These are phyloP conservation scores for Wilcoxina mikolae DNA, from an alignment of 495 filamentous ascomycete species.

Conservation along the genomic window DNA sequence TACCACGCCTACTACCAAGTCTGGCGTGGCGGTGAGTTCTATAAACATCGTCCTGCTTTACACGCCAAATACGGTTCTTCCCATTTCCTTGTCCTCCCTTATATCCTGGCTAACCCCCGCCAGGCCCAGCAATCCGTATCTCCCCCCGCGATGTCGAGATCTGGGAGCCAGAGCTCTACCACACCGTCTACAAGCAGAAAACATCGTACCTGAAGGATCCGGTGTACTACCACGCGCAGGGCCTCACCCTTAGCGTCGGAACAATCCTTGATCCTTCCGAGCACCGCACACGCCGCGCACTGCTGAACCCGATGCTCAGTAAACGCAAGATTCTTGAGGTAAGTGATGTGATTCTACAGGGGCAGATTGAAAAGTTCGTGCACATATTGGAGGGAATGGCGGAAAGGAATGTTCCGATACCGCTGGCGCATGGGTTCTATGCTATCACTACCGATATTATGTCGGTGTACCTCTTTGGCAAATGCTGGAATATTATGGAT, in stretches of 20 bases:
- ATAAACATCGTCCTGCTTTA: background rate
- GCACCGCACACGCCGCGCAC: constrained; percentile 32
- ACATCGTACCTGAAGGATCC: constrained; percentile 19
- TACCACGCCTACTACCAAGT: constrained; percentile 2
- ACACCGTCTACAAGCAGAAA: constrained; percentile 3
- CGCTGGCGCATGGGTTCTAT: background rate
- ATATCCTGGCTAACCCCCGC: no score
- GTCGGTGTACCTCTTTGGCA: constrained; percentile 9
- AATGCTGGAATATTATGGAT: constrained; percentile 9
- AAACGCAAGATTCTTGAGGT: constrained; percentile 33
- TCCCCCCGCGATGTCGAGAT: constrained; percentile 39
- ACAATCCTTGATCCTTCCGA: constrained; percentile 26
- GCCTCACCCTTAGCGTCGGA: background rate
- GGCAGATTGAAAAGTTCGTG: background rate
- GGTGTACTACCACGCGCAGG: constrained; percentile 6
- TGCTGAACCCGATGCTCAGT: constrained; percentile 37
- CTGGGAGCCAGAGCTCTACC: constrained; percentile 31
- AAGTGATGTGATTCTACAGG: background rate
- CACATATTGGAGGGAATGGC: background rate
- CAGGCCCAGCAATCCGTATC: constrained; percentile 41
- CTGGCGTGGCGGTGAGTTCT: background rate
- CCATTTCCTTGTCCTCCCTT: no score
- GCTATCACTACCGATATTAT: constrained; percentile 8
- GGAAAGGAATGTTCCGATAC: background rate
- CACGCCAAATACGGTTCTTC: background rate